Evolutionary conservation across 768 basidiomycete species (phyloP), one percentile per base, ranked within the genome.

Genomic region (Jaapia argillacea): DNA sequence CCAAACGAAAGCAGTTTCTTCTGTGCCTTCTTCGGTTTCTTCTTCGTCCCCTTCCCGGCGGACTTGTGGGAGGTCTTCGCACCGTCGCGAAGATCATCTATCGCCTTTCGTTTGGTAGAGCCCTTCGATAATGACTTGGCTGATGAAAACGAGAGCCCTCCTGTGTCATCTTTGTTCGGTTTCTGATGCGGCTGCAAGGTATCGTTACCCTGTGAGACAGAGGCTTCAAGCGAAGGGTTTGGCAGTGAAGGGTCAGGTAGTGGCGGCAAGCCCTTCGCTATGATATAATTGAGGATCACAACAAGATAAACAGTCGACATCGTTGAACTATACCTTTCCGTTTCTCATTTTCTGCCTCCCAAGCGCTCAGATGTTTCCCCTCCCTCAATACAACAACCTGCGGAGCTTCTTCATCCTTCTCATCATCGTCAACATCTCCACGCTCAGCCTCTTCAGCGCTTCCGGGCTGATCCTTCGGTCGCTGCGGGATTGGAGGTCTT

Each of bases 341-440:
- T 43, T 71, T 70, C 52, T 85, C 71, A 56, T 86, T 82, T 68
- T 87, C 82, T 3, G 72, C 89, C 54, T 94, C 87, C 43, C 72
- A 64, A 48, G 73, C 81, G 2, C 76, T 77, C 35, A 96, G 68
- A 66, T 96, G 92, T 57, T 88, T 93, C 22, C 92, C 91, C 51
- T 83, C 76, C 55, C 76, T 88, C 50, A 96, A 58, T 6, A 94
- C 91, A 3, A 96, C 88, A 5, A 96, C 78, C 56, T 88, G 86
- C 2, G 91, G 91, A 51, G 74, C 80, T 60, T 93, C 91, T 53
- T 91, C 90, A 0, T 58, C 74, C 3, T 68, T 67, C 45, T 79
- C 80, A 45, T 38, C 37, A 7, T 38, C 37, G 37, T 38, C 37
- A 7, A 38, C 13, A 10, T 33, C 10, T 10, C 31, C 31, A 6